Conservation (phyloP, 768 basidiomycete species). For the Scleroderma citrinum region DNA sequence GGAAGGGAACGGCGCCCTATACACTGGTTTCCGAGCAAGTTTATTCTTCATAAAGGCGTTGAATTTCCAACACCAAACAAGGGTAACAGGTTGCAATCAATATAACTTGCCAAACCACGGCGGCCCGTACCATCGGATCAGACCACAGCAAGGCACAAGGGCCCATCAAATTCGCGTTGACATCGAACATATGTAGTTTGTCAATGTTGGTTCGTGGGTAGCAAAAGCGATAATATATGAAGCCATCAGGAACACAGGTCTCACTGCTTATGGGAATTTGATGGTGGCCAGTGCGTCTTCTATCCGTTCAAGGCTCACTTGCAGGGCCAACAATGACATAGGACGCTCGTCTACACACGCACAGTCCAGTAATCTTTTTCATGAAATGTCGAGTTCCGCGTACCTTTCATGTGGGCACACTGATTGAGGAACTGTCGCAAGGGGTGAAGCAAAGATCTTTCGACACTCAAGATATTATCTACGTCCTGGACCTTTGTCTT, state of each 20-base stretch:
- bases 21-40: too few species aligned
- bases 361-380: slow-evolving; percentile 2
- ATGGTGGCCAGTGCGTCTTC: slow-evolving; percentile 32
- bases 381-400: not conserved
- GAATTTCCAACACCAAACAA: too few species aligned
- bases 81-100: too few species aligned
- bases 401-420: slow-evolving; percentile 31
- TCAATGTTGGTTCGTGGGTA: not conserved
- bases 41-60: too few species aligned
- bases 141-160: not conserved
- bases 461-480: slow-evolving; percentile 39
- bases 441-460: slow-evolving; percentile 41
- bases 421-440: slow-evolving; percentile 33
- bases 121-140: not conserved
- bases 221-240: not conserved
- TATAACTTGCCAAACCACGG: not conserved
- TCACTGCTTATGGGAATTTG: not conserved
- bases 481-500: slow-evolving; percentile 50
- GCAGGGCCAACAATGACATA: slow-evolving; percentile 33
- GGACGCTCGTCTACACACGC: slow-evolving; percentile 20
- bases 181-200: too few species aligned
- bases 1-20: too few species aligned
- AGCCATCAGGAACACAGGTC: not conserved
- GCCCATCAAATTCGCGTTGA: too few species aligned
- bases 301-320: slow-evolving; percentile 46